Evolutionary conservation across 2,329 filamentous ascomycete species (phyloP), one percentile per base, ranked within the genome.

Genomic region (Botrytis porri): DNA sequence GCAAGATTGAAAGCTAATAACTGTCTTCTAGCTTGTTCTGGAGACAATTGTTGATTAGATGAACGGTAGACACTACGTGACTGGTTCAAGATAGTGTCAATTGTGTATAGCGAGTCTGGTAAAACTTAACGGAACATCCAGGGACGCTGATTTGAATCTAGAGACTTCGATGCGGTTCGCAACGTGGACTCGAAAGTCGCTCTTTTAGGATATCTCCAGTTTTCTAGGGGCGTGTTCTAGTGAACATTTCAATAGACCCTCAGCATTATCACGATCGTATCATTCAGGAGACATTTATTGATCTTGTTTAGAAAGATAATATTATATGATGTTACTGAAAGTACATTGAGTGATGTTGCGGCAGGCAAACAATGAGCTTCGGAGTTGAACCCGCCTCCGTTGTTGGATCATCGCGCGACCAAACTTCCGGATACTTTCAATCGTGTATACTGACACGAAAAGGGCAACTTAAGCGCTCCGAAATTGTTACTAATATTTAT

Each of bases 351-450:
- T 29, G 20, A 39, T 22, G 25, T 64, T 70, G 25, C 18, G 20
- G 12, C 25, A 6, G 25, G n/a, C 41, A 37, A 22, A 51, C 67
- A 29, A 64, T 18, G 18, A 39, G 43, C 48, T 41, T 70, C 69
- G 69, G 69, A 39, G 69, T 12, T 20, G 39, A 64, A 43, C 29
- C 69, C 69, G 54, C 39, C 32, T 51, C 69, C 69, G 59, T 43
- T 35, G 69, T 64, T 51, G 32, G 37, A 29, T 32, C 25, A 35
- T 39, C 25, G 32, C 32, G 29, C n/a, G 18, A 29, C 37, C 4
- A 41, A 43, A 29, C 48, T 32, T 39, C 29, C 4, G 32, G 20
- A 37, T 16, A 16, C 48, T 29, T 54, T 39, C 25, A 22, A 41
- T 0, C 10, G 5, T 14, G 22, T 18, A 41, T 29, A 54, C 10